Percentiles rank a stretch among this genome's conserved stretches.
These are phyloP conservation scores for Pythium utonaiense DNA, from an alignment of 352 stramenopile species.

Conservation along the genomic window DNA sequence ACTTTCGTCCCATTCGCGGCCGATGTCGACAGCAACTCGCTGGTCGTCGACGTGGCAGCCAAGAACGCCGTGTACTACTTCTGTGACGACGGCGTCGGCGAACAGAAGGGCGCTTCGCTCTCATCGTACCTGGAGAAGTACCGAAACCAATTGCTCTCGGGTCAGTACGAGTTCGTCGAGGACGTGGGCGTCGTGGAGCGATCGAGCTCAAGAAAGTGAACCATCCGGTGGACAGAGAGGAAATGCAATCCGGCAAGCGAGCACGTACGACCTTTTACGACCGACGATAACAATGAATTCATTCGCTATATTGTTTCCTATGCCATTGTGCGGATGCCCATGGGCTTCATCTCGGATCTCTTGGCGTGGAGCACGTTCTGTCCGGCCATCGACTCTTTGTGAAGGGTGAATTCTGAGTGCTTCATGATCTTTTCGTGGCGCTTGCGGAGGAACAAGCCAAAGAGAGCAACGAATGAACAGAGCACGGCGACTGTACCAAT, in stretches of 20 bases:
- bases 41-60: slow-evolving; percentile 49
- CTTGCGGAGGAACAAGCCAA: slow-evolving; percentile 55
- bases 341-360: slow-evolving; percentile 52
- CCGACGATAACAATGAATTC: slow-evolving; percentile 12
- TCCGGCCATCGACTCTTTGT: slow-evolving; percentile 6
- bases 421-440: slow-evolving; percentile 46
- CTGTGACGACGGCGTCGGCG: slow-evolving; percentile 53
- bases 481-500: slow-evolving; percentile 61
- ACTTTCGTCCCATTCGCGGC: slow-evolving; percentile 68
- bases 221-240: not conserved
- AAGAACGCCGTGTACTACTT: slow-evolving; percentile 72
- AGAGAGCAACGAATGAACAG: slow-evolving; percentile 49
- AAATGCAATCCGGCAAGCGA: too few relatives aligned
- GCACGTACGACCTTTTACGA: not conserved
- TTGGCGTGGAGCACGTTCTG: slow-evolving; percentile 20
- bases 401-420: not conserved
- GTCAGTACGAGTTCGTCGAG: slow-evolving; percentile 80
- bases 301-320: slow-evolving; percentile 19
- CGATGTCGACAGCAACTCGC: slow-evolving; percentile 61
- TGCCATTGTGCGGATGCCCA: slow-evolving; percentile 58
- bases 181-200: slow-evolving; percentile 79
- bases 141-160: slow-evolving; percentile 75
- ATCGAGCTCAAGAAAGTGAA: slow-evolving; percentile 55
- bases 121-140: slow-evolving; percentile 76
- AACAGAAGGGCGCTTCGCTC: slow-evolving; percentile 47